phyloP scores from a whole-genome alignment of 192 early-diverging fungal species.

The Backusella sp. region DNA sequence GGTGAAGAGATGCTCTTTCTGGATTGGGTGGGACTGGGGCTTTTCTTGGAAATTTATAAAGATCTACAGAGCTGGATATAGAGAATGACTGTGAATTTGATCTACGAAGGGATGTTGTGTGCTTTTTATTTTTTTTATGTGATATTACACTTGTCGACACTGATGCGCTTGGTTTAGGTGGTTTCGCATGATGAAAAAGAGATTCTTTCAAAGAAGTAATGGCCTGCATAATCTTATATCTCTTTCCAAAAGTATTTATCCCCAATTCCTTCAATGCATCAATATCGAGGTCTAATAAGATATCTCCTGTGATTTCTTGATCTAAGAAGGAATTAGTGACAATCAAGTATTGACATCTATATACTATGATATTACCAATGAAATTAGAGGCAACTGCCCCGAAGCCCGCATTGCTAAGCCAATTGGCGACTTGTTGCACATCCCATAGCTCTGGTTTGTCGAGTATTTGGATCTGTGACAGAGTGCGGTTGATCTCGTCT shows the following conservation, averaged over 20 bases:
- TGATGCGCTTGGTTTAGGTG: constrained; percentile 7
- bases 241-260: constrained; percentile 60
- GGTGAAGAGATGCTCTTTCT: background rate
- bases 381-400: constrained; percentile 45
- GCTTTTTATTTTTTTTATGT: background rate
- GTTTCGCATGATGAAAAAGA: background rate
- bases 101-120: background rate
- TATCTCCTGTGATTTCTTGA: constrained; percentile 65
- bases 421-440: constrained; percentile 55
- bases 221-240: constrained; percentile 64
- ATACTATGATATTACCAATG: constrained; percentile 40
- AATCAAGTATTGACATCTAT: background rate
- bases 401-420: constrained; percentile 56
- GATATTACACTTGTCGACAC: constrained; percentile 13
- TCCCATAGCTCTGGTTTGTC: constrained; percentile 51
- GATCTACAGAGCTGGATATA: background rate
- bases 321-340: constrained; percentile 35
- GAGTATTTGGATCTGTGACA: constrained; percentile 18
- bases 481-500: constrained; percentile 11
- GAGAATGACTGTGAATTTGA: constrained; percentile 5
- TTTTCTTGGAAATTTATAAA: constrained; percentile 33
- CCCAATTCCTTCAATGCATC: constrained; percentile 66
- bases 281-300: constrained; percentile 60
- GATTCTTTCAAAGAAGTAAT: constrained; percentile 50
- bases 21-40: constrained; percentile 28